Base-by-base conservation (phyloP, 352 stramenopile genomes). In the Phytophthora pseudosyringae region DNA sequence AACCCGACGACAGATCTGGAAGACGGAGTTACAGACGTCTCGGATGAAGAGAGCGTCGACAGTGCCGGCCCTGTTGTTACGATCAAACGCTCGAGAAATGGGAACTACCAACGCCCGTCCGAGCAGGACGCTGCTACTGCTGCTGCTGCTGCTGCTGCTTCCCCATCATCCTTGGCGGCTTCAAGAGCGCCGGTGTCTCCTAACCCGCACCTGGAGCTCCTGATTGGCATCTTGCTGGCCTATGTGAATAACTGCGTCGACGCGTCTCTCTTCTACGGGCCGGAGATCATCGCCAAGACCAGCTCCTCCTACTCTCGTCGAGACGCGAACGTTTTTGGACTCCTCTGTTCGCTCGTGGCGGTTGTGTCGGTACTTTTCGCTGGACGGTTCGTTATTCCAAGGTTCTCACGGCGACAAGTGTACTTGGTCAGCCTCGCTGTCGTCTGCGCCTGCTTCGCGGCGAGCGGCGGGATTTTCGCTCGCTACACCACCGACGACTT, bases 171-270 rank as follows among this genome's bases (percentile, higher is more conserved):
- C n/a, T 38, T 43, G 28, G 33, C 32, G 11, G 35, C 46, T 44
- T 35, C 56, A 8, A 59, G 25, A 10, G 31, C 50, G 29, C 4
- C 36, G 32, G 46, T 32, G 8, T 47, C 51, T 28, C 40, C 59
- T 26, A 55, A 66, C 18, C 78, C 81, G 29, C 74, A 75, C 11
- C 64, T 90, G n/a, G 83, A 93, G 51, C 83, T 96, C 10, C 45
- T 76, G 39, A 86, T 94, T 18, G 88, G 88, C 16, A 82, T 96
- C 13, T 41, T 94, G 47, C 71, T 94, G 11, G 88, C 88, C 2
- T 94, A 93, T 64, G 86, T 92, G 32, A 94, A 96, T 71, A 96
- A 96, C 66, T 96, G 83, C 51, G 83, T 96, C 21, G 86, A 94
- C 59, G 82, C 84, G 11, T 93, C 85, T 61, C 81, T 95, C n/a